phyloP scores from a whole-genome alignment of 1,139 yeast genomes.

The Lodderomyces orthopsilosis region DNA sequence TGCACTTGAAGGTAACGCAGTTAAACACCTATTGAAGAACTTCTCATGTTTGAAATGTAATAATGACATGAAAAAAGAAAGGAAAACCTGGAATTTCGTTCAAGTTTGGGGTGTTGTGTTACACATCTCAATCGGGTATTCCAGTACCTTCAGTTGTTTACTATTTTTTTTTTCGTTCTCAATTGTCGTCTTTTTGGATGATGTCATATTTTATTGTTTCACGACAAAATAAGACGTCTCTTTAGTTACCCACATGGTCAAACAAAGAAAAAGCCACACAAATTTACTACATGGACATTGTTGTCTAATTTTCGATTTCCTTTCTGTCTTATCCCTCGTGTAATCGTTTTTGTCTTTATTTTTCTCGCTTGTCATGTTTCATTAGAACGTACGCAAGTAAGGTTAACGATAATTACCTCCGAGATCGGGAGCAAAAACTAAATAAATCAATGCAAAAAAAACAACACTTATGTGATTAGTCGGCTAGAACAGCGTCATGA shows the following conservation, averaged over 20 bases:
- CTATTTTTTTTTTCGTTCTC: background rate
- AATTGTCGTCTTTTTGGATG: background rate
- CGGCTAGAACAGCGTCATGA: no score
- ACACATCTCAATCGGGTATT: background rate
- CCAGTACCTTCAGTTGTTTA: background rate
- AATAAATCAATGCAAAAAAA: no score
- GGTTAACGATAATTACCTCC: no score
- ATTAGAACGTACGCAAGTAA: no score
- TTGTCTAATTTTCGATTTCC: no score
- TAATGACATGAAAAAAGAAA: constrained; percentile 9
- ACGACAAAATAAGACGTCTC: background rate
- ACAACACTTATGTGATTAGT: no score
- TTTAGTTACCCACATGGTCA: constrained; percentile 1
- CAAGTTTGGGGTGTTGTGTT: background rate
- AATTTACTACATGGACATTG: no score
- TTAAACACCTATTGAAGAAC: constrained; percentile 50
- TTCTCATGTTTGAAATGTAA: constrained; percentile 41
- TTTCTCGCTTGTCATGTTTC: background rate
- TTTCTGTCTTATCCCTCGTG: background rate
- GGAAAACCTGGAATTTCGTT: background rate
- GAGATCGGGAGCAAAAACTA: no score
- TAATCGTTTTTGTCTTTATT: background rate
- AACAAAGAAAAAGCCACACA: background rate
- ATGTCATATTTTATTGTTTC: constrained; percentile 6
- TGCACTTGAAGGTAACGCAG: constrained; percentile 47